Conservation (phyloP, 345 rosid genomes). For the Salix koriyanagi region DNA sequence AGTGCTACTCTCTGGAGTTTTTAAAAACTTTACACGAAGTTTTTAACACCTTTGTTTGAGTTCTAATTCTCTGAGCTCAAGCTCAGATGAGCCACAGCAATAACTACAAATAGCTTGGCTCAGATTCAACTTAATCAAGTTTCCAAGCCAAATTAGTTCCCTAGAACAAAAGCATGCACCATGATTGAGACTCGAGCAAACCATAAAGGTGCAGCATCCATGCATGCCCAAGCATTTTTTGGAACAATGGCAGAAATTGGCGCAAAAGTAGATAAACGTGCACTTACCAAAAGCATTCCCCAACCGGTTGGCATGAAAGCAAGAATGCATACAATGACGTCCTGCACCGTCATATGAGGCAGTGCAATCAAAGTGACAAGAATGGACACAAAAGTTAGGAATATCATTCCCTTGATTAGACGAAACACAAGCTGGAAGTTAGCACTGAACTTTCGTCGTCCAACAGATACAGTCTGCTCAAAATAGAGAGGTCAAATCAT, state of each 20-base stretch:
- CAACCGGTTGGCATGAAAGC: slow-evolving; percentile 99
- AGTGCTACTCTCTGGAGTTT: too few species aligned
- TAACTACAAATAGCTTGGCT: background rate
- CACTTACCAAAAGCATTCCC: slow-evolving; percentile 92
- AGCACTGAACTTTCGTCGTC: slow-evolving; percentile 90
- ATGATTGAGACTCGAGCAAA: background rate
- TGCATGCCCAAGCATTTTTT: background rate
- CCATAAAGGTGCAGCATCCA: background rate
- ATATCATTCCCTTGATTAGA: slow-evolving; percentile 91
- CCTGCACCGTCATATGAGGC: slow-evolving; percentile 78
- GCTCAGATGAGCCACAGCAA: background rate
- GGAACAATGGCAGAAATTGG: background rate
- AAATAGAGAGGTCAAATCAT: slow-evolving; percentile 2
- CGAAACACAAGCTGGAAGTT: slow-evolving; percentile 92
- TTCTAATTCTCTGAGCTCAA: background rate
- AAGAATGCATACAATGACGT: slow-evolving; percentile 83
- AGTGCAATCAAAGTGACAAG: slow-evolving; percentile 75
- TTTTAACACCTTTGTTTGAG: background rate
- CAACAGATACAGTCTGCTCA: slow-evolving; percentile 84
- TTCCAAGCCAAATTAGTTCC: background rate
- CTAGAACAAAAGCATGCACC: background rate
- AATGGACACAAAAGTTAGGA: slow-evolving; percentile 72
- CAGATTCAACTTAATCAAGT: background rate
- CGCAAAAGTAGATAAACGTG: background rate
- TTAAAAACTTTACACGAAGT: too few species aligned